Base-by-base conservation (phyloP, 352 stramenopile genomes). In the Globisporangium carolinianum region DNA sequence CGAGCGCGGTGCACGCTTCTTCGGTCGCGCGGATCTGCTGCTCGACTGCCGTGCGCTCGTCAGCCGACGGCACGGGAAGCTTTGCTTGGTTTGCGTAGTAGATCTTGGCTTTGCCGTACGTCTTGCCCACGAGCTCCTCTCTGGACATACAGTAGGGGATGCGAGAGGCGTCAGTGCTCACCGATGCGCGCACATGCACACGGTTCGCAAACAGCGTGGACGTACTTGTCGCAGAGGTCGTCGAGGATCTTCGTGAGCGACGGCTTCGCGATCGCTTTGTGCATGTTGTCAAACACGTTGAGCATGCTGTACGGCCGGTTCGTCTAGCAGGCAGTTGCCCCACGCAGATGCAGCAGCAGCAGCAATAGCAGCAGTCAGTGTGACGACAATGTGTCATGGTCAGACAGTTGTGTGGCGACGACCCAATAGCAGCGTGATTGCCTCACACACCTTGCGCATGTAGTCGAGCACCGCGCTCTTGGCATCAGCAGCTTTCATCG, bases 201-300 rank as follows among this genome's bases (percentile, higher is more conserved):
- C 24, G 2, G 24, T 24, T 41, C 36, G 15, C 53, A 36, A 37
- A 0, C 59, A 24, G 39, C 38, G 4, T 32, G 37, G 17, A 43
- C 69, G 10, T 72, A 88, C 78, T 83, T 85, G 51, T 75, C 62
- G 8, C 76, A 74, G 14, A 91, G 79, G 6, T 76, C 78, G 57
- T 93, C 83, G 42, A 93, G 65, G 43, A 89, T 67, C 66, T 85
- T 89, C 15, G 77, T 85, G n/a, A 93, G 63, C 39, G 76, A 79
- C 9, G 76, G 68, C 60, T 93, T 91, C 39, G 78, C 74, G 54
- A 93, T 84, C 8, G 61, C 75, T 18, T 76, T 73, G 55, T 93
- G 83, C 67, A 93, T 66, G 60, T 93, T 93, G 56, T 91, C 83
- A 57, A 89, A 93, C 58, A 93, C 77, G 68, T 93, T 93, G 8